Conservation (phyloP, 106 monocot species). For the Posidonia australis region DNA sequence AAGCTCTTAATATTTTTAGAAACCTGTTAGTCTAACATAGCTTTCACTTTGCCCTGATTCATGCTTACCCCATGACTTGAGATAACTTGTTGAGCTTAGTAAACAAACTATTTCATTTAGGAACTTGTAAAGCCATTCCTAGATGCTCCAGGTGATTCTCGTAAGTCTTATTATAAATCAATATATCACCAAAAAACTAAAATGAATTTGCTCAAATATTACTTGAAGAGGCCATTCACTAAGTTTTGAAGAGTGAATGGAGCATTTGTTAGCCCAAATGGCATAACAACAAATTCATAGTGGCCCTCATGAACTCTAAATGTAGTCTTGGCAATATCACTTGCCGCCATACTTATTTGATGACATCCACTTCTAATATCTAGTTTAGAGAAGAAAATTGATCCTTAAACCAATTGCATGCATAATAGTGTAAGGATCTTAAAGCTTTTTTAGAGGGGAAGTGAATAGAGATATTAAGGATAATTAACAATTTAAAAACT, state of each 20-base stretch:
- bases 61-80: background rate
- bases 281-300: constrained; percentile 3
- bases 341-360: no score
- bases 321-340: no score
- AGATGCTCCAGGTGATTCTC: background rate
- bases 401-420: no score
- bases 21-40: background rate
- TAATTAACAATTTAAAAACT: no score
- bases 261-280: no score
- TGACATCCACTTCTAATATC: no score
- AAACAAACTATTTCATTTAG: background rate
- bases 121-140: background rate
- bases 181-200: constrained; percentile 3
- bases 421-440: no score
- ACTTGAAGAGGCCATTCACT: background rate
- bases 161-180: background rate
- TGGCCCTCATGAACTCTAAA: constrained; percentile 1
- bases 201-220: background rate
- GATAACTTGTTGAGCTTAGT: background rate
- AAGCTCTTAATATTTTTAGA: background rate
- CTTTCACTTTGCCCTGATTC: background rate
- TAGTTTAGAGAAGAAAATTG: no score
- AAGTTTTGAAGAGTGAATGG: background rate
- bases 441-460: no score
- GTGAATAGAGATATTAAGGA: no score